Evolutionary conservation across 148 eudicot species (phyloP), one percentile per base, ranked within the genome.

Genomic region (Drosera capensis): DNA sequence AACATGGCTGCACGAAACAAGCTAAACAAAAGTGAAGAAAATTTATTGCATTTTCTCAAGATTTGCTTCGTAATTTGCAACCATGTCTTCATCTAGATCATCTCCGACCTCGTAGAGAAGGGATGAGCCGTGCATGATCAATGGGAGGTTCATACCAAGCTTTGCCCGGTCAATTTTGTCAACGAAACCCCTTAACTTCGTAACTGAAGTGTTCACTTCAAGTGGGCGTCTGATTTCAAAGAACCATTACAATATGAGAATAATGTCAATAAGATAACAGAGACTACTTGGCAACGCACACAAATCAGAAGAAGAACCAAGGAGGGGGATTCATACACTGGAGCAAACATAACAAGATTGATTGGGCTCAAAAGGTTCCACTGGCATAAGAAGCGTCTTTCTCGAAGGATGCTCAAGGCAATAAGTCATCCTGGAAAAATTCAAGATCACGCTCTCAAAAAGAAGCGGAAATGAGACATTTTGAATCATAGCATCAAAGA

Each of bases 361-460:
- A 58, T 80, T 80, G 40, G 95, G 87, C 60, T 84, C 93, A 62
- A 78, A 84, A 13, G 97, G 97, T 63, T 75, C 93, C 44, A 84
- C 82, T 7, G 97, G 93, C 95, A 90, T 84, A 47, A 90, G 87
- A 63, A 90, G 93, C 95, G 75, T 73, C 79, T 90, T 84, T 58
- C 70, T 73, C 43, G 78, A 55, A 43, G 95, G 87, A 61, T 75
- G 77, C 44, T 90, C 87, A 26, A 75, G 75, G 54, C 95, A 90
- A 58, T 73, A 90, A 20, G 97, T 90, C 93, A 90, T 84, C 78
- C 97, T 90, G 39, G 35, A 64, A 22, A 5, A 40, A 19, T n/a
- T n/a, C n/a, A n/a, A n/a, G n/a, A n/a, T n/a, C n/a, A n/a, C n/a
- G n/a, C n/a, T n/a, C n/a, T n/a, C n/a, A n/a, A n/a, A n/a, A n/a